phyloP scores from a whole-genome alignment of 192 early-diverging fungal species.

The Podochytrium sp. region DNA sequence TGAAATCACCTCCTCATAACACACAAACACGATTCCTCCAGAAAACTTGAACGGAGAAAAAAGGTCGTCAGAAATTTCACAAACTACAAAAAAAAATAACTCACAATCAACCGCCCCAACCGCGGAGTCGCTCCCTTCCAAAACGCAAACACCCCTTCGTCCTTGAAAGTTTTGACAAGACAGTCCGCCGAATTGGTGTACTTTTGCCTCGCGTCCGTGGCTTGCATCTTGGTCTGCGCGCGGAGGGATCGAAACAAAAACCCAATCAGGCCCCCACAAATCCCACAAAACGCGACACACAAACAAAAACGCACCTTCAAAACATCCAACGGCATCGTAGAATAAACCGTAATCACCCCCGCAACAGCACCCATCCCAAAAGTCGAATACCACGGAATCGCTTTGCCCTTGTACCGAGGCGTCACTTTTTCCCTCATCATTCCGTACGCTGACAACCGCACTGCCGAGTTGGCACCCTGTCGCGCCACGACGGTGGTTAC shows the following conservation, averaged over 20 bases:
- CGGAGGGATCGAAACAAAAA: neutral
- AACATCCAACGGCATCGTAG: slow-evolving; percentile 97
- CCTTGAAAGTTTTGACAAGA: slow-evolving; percentile 65
- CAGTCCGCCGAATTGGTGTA: slow-evolving; percentile 81
- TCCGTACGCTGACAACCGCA: slow-evolving; percentile 88
- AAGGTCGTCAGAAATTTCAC: neutral
- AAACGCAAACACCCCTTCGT: slow-evolving; percentile 80
- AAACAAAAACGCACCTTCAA: slow-evolving; percentile 61
- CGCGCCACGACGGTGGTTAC: slow-evolving; percentile 89
- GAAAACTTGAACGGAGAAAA: slow-evolving; percentile 59
- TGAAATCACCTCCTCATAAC: slow-evolving; percentile 73
- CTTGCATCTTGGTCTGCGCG: slow-evolving; percentile 84
- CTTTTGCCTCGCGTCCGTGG: slow-evolving; percentile 65
- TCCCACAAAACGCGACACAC: neutral
- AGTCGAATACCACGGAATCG: slow-evolving; percentile 52
- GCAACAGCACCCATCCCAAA: slow-evolving; percentile 80
- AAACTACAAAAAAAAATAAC: slow-evolving; percentile 29
- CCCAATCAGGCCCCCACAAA: neutral
- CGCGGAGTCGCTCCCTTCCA: slow-evolving; percentile 97
- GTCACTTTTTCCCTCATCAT: slow-evolving; percentile 65
- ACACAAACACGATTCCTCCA: slow-evolving; percentile 84
- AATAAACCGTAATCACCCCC: slow-evolving; percentile 91
- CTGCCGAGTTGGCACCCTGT: slow-evolving; percentile 95
- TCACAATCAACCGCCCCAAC: slow-evolving; percentile 80
- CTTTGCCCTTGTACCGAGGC: slow-evolving; percentile 39